Conservation (phyloP, 148 eudicot species). For the Chenopodium album region DNA sequence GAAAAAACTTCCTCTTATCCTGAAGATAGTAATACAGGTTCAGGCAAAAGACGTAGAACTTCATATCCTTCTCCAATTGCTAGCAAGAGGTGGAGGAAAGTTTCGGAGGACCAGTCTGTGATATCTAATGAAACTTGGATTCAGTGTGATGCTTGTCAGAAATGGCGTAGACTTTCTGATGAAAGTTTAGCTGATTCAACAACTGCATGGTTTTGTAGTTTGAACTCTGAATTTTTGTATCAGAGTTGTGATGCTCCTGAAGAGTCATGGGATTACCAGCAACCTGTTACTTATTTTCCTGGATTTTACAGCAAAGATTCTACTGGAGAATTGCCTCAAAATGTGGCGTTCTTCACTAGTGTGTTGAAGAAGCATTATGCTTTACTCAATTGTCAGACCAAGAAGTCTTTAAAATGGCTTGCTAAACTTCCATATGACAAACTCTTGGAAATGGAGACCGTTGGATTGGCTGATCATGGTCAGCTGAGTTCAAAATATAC, state of each 20-base stretch:
- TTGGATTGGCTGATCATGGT: constrained; percentile 72
- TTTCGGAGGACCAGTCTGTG: constrained; percentile 27
- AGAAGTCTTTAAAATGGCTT: constrained; percentile 82
- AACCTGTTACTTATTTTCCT: constrained; percentile 58
- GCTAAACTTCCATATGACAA: constrained; percentile 66
- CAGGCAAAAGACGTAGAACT: constrained; percentile 39
- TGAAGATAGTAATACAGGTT: constrained; percentile 27
- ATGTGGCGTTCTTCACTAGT: constrained; percentile 67
- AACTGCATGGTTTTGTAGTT: constrained; percentile 90
- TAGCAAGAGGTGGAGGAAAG: constrained; percentile 43
- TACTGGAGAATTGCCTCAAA: constrained; percentile 69
- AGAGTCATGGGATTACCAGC: constrained; percentile 62
- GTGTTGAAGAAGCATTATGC: constrained; percentile 74
- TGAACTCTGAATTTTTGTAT: constrained; percentile 64
- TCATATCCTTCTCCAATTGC: constrained; percentile 21
- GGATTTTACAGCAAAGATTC: constrained; percentile 74
- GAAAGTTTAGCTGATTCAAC: constrained; percentile 39
- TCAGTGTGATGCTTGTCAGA: constrained; percentile 88
- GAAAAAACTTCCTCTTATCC: constrained; percentile 32
- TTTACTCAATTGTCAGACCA: constrained; percentile 55
- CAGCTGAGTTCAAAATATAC: constrained; percentile 41
- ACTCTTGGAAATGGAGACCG: constrained; percentile 70
- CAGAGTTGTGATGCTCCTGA: constrained; percentile 69
- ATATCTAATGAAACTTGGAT: constrained; percentile 66
- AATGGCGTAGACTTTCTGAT: constrained; percentile 77